These are phyloP conservation scores for Penicillium sp. DNA, from an alignment of 2,329 filamentous ascomycete genomes.

Conservation along the genomic window DNA sequence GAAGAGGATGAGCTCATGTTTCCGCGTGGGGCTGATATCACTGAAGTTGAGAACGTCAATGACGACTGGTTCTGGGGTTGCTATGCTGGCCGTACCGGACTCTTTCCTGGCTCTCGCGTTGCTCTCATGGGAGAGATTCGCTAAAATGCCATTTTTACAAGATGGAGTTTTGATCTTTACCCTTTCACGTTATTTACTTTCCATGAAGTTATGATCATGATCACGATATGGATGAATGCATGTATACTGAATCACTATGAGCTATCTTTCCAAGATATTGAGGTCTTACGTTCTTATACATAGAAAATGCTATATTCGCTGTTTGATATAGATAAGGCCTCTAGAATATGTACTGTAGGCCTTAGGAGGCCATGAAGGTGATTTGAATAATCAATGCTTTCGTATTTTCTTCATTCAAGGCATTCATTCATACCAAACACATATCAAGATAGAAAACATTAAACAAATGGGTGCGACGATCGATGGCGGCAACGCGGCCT, in stretches of 20 bases:
- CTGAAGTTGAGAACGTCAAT: conserved; percentile 83
- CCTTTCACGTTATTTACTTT: not conserved
- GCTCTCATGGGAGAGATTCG: conserved; percentile 41
- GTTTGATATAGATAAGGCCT: not conserved
- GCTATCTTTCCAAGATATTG: not conserved
- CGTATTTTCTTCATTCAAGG: not conserved
- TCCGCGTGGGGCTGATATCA: conserved; percentile 77
- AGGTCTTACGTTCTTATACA: not conserved
- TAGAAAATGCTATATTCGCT: not conserved
- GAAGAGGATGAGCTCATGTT: conserved; percentile 75
- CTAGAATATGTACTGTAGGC: not conserved
- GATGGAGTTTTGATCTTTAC: not conserved
- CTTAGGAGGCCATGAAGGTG: not conserved
- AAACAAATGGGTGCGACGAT: not conserved
- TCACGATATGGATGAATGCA: conserved; percentile 12
- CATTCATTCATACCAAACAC: not conserved
- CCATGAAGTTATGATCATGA: conserved; percentile 16
- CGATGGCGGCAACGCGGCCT: not conserved
- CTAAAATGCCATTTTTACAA: not conserved
- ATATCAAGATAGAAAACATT: not conserved
- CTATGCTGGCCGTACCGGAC: conserved; percentile 75
- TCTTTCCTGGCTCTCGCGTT: conserved; percentile 82
- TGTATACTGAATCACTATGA: not conserved
- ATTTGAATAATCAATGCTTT: not conserved
- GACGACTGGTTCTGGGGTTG: conserved; percentile 87